Evolutionary conservation across 345 rosid genomes (phyloP).

Genomic region (Brassica napus): DNA sequence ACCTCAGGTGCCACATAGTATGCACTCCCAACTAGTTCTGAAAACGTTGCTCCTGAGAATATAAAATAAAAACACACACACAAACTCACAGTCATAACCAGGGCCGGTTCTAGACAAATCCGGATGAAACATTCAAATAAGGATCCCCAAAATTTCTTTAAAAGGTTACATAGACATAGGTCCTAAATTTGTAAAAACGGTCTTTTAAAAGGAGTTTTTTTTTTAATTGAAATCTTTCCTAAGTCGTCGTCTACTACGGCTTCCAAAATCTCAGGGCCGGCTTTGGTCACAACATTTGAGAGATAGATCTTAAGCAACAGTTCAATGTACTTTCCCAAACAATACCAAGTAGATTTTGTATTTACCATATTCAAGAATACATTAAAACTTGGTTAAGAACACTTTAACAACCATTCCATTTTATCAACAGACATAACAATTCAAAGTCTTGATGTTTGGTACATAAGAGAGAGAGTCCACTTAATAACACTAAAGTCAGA

Average conservation of each 20-base stretch:
- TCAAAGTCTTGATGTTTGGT: too few relatives aligned
- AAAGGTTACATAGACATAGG: too few relatives aligned
- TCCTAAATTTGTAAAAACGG: too few relatives aligned
- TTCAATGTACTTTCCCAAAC: background rate
- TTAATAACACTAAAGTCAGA: conserved; percentile 3
- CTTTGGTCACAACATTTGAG: background rate
- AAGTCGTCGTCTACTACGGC: too few relatives aligned
- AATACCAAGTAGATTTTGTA: background rate
- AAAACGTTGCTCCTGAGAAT: conserved; percentile 47
- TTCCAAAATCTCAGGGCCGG: too few relatives aligned
- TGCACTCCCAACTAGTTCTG: conserved; percentile 80
- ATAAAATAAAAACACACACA: too few relatives aligned
- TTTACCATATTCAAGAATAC: background rate
- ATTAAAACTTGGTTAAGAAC: background rate
- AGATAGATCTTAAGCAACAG: conserved; percentile 3
- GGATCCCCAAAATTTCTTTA: too few relatives aligned
- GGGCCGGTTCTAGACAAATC: too few relatives aligned
- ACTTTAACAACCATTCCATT: background rate
- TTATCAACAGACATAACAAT: background rate
- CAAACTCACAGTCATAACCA: too few relatives aligned
- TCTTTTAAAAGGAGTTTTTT: too few relatives aligned
- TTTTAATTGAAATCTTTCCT: too few relatives aligned
- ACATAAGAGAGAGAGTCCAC: background rate
- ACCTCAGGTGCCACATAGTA: conserved; percentile 88
- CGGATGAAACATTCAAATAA: too few relatives aligned